Evolutionary conservation across 2,329 filamentous ascomycete genomes (phyloP), one percentile per base, ranked within the genome.

Genomic region (Zymoseptoria tritici): DNA sequence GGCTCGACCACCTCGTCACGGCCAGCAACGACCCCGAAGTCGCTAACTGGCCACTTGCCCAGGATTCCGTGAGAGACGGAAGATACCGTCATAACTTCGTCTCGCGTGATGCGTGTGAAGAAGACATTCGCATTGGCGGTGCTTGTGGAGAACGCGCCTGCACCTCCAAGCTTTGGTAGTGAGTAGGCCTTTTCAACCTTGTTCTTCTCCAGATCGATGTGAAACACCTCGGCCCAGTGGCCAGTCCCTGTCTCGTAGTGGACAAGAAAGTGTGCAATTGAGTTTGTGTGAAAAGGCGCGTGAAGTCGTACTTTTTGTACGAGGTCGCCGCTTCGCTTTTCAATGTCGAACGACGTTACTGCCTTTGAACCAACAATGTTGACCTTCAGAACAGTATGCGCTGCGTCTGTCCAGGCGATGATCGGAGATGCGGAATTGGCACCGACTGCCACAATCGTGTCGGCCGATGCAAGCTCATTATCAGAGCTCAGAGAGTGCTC

Each of bases 151-250:
- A 97, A 90, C 0, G 88, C 85, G 22, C 91, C 91, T 49, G 78
- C 79, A 0, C 88, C 90, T 22, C 82, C 75, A 20, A 91, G 74
- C 56, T 85, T 84, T 0, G 92, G 89, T 11, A 97, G 79, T 26
- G 87, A 85, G 72, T 96, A 96, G 0, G 88, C 88, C 72, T 90
- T 91, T n/a, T 80, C 82, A 26, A 93, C 81, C 19, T 81, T 82
- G 57, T 81, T 83, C 60, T 80, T 86, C 75, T 87, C 87, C 56
- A 90, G 74, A 66, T 96, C 83, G 60, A 95, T 82, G 68, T 96
- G 90, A 71, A 88, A 97, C 29, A 97, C 87, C 62, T 95, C 88
- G 2, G 88, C 93, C 79, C 89, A 90, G 71, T 92, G 89, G 19
- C 85, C 85, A 2, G 78, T 78, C 42, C 79, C 79, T 0, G 90